These are phyloP conservation scores for Malus sylvestris DNA, from an alignment of 306 rosid species.

Conservation along the genomic window DNA sequence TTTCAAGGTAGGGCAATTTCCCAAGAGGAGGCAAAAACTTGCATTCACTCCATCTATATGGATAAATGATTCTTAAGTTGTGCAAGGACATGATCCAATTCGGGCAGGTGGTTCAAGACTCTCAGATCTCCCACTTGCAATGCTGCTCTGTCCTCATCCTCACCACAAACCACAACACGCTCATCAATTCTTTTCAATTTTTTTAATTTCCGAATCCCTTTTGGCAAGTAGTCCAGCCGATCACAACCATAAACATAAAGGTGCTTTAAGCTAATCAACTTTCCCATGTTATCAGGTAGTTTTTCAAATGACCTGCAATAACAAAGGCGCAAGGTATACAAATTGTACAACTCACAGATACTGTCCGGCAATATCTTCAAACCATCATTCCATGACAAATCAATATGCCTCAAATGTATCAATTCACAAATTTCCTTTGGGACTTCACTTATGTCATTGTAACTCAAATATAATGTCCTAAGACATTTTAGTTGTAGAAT, in stretches of 20 bases:
- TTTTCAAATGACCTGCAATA: background rate
- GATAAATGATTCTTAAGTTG: background rate
- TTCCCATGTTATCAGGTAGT: too few relatives aligned
- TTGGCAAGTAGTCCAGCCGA: too few relatives aligned
- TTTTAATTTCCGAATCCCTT: too few relatives aligned
- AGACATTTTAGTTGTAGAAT: too few relatives aligned
- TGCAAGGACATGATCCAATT: background rate
- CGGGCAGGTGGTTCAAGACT: background rate
- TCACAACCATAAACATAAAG: background rate
- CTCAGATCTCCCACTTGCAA: background rate
- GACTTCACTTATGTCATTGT: too few relatives aligned
- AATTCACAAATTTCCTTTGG: background rate
- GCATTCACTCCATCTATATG: background rate
- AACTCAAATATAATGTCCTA: too few relatives aligned
- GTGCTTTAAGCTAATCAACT: too few relatives aligned
- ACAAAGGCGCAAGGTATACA: background rate
- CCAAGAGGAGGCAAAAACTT: constrained; percentile 1
- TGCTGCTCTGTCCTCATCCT: background rate
- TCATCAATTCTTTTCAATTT: too few relatives aligned
- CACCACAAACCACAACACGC: too few relatives aligned
- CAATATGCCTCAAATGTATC: background rate
- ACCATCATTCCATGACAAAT: too few relatives aligned
- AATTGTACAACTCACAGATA: background rate
- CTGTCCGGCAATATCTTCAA: too few relatives aligned
- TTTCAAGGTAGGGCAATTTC: background rate